These are phyloP conservation scores for Calocera cornea DNA, from an alignment of 768 basidiomycete genomes.

Conservation along the genomic window DNA sequence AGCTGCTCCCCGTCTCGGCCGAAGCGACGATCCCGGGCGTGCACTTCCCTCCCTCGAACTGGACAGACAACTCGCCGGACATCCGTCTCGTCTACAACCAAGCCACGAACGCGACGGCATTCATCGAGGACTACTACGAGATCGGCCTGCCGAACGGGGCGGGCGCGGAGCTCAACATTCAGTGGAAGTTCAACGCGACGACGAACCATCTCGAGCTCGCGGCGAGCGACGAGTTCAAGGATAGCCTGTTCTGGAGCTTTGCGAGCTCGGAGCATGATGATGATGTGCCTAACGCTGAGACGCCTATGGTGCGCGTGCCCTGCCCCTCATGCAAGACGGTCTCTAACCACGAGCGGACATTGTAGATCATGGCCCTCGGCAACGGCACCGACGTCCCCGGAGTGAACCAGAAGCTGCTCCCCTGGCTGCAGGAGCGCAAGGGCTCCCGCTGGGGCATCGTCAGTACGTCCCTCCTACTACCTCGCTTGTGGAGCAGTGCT, in stretches of 20 bases:
- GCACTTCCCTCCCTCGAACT: constrained; percentile 28
- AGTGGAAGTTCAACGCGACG: constrained; percentile 4
- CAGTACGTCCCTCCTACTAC: not conserved
- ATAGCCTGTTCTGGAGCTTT: constrained; percentile 8
- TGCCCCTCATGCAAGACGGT: not conserved
- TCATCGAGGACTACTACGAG: constrained; percentile 16
- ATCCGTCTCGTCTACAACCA: constrained; percentile 21
- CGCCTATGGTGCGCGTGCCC: not conserved
- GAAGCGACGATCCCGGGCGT: constrained; percentile 15
- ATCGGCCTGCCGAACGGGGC: constrained; percentile 4
- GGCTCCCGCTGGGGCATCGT: not conserved
- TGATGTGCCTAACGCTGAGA: not conserved
- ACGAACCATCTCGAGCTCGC: constrained; percentile 7
- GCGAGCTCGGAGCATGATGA: constrained; percentile 2
- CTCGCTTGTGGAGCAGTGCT: not conserved
- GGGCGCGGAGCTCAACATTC: not conserved
- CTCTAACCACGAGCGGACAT: not conserved
- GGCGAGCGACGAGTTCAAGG: not conserved
- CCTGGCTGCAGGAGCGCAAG: constrained; percentile 1
- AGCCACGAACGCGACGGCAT: constrained; percentile 6
- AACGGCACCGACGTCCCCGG: constrained; percentile 4
- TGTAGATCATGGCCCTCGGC: not conserved
- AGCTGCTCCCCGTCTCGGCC: not conserved
- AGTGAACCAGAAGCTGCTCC: constrained; percentile 6
- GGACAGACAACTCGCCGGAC: constrained; percentile 37